Percentiles rank a stretch among this genome's conserved stretches.
Conservation (phyloP, 345 rosid species). For the Rhodomyrtus tomentosa region DNA sequence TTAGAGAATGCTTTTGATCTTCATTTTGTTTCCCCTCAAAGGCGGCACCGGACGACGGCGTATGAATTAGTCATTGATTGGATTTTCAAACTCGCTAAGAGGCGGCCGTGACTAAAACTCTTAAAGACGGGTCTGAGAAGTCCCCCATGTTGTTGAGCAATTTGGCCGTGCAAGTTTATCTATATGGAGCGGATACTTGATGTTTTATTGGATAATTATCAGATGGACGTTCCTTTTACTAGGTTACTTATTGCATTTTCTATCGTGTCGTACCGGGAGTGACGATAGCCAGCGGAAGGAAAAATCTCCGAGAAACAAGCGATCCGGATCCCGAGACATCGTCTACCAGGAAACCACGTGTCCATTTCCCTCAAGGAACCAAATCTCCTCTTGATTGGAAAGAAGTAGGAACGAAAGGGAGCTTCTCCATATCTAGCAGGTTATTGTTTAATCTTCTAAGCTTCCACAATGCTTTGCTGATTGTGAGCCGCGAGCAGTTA, state of each 20-base stretch:
- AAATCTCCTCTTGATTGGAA: neutral
- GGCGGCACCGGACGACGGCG: neutral
- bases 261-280: neutral
- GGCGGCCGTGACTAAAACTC: neutral
- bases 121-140: neutral
- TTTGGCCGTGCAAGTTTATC: neutral
- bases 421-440: neutral
- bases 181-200: neutral
- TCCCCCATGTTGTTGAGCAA: neutral
- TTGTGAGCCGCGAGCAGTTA: neutral
- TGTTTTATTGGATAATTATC: neutral
- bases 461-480: neutral
- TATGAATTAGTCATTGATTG: neutral
- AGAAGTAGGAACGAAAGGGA: neutral
- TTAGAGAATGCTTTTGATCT: neutral
- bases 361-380: neutral
- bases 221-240: neutral
- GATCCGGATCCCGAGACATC: no score
- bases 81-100: neutral
- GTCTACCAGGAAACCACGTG: accelerated
- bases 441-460: no score
- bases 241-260: neutral
- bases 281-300: neutral
- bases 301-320: neutral
- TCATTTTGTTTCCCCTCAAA: neutral